A percentile compares a stretch with the other conserved stretches of the same genome.
phyloP scores from a whole-genome alignment of 2,329 filamentous ascomycete species.

The Clonostachys byssicola region DNA sequence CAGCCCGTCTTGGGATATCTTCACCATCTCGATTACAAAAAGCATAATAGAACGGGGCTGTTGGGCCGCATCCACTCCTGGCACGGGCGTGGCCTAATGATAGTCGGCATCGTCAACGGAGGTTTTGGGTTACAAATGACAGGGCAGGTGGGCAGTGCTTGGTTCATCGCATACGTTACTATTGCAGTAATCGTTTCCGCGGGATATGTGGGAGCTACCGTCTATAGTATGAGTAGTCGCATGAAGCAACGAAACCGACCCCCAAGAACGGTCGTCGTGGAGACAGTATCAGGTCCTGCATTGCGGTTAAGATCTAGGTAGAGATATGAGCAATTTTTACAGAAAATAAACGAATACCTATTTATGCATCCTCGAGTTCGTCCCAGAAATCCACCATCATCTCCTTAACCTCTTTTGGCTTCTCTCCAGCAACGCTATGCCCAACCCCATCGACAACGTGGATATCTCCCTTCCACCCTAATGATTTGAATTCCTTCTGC shows the following conservation, averaged over 20 bases:
- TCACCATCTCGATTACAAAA: slow-evolving; percentile 51
- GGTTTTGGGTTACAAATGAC: slow-evolving; percentile 55
- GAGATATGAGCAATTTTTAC: too few species aligned
- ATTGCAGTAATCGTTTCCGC: slow-evolving; percentile 44
- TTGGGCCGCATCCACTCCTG: slow-evolving; percentile 57
- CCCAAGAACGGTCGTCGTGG: too few species aligned
- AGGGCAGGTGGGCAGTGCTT: slow-evolving; percentile 19
- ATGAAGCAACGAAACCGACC: too few species aligned
- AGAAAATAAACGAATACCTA: too few species aligned
- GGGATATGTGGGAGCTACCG: slow-evolving; percentile 31
- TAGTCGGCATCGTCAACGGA: slow-evolving; percentile 60
- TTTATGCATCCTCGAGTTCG: too few species aligned
- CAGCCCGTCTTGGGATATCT: slow-evolving; percentile 55
- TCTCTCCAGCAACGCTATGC: slow-evolving; percentile 15
- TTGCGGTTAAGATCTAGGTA: too few species aligned
- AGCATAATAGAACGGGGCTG: slow-evolving; percentile 38
- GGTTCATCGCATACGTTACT: slow-evolving; percentile 51
- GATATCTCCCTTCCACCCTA: slow-evolving; percentile 6
- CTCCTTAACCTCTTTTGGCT: slow-evolving; percentile 9
- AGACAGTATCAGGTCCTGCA: too few species aligned
- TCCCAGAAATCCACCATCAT: slow-evolving; percentile 11
- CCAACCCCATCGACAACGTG: slow-evolving; percentile 11
- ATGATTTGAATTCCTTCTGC: slow-evolving; percentile 4
- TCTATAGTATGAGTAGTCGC: neutral
- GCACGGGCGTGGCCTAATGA: slow-evolving; percentile 55